Evolutionary conservation across 2,329 filamentous ascomycete species (phyloP).

Genomic region (Diplodia mutila): DNA sequence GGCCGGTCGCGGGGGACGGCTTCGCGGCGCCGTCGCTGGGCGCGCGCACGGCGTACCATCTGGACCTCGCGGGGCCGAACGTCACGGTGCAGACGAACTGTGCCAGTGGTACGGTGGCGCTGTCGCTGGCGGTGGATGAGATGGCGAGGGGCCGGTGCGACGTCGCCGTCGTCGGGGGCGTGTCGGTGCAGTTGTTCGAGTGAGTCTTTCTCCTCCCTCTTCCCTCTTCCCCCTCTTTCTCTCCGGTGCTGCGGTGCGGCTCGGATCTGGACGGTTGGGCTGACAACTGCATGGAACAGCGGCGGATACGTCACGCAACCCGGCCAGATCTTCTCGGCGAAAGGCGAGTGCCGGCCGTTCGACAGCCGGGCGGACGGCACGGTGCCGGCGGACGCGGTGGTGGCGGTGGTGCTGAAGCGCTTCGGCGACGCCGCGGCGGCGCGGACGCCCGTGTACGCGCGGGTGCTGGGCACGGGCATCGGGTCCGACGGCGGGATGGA

Average conservation of each 20-base stretch:
- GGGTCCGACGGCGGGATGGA: neutral
- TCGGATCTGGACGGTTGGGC: too few relatives aligned
- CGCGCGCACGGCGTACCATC: neutral
- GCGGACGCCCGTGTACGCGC: slow-evolving; percentile 27
- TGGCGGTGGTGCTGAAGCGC: slow-evolving; percentile 31
- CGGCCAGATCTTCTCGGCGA: neutral
- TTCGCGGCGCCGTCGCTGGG: too few relatives aligned
- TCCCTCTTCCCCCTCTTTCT: too few relatives aligned
- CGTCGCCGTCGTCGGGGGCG: neutral
- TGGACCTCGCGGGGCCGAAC: neutral
- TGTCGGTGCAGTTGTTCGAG: neutral
- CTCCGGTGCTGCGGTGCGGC: too few relatives aligned
- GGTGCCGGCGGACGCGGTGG: neutral
- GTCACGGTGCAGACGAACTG: neutral
- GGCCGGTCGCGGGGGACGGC: too few relatives aligned
- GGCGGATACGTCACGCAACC: neutral
- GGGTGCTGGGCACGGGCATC: neutral
- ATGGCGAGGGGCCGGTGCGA: neutral
- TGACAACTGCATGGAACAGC: too few relatives aligned
- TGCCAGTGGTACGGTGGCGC: neutral
- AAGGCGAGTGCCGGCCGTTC: neutral
- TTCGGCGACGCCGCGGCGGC: slow-evolving; percentile 46
- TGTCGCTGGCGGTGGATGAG: neutral
- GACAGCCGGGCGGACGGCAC: neutral
- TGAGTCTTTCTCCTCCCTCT: too few relatives aligned